Conservation (phyloP, 208 protist genomes). For the Entamoeba dispar region DNA sequence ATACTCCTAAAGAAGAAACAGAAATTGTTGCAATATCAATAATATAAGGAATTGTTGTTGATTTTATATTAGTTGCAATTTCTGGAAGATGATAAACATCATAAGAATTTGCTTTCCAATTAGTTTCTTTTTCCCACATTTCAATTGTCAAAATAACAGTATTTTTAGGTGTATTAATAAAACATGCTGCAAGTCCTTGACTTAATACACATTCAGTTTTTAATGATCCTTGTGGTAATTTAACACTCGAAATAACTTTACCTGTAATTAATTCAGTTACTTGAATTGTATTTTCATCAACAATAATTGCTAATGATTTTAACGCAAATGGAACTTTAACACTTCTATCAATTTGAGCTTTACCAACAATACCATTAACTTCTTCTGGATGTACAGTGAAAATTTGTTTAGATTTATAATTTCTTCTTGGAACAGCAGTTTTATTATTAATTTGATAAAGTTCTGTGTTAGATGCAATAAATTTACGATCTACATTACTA, state of each 20-base stretch:
- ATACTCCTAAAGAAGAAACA: not conserved
- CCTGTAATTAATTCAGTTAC: not conserved
- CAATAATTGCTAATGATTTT: not conserved
- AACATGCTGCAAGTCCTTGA: not conserved
- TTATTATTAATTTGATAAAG: not conserved
- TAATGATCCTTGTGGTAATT: not conserved
- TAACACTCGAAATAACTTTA: not conserved
- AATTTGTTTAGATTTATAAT: not conserved
- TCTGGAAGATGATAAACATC: not conserved
- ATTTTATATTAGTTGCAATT: not conserved
- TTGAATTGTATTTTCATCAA: not conserved
- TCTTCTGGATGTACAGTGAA: not conserved
- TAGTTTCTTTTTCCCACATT: not conserved
- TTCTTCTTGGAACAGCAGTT: not conserved
- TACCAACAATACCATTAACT: not conserved
- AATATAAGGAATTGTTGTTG: not conserved
- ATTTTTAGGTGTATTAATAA: not conserved
- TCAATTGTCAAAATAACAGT: not conserved
- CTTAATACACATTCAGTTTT: not conserved
- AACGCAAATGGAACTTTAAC: not conserved
- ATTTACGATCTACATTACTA: not conserved
- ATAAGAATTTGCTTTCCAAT: not conserved
- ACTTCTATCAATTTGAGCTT: not conserved
- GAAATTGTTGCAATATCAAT: not conserved
- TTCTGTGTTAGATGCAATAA: not conserved